These are phyloP conservation scores for Penstemon davidsonii DNA, from an alignment of 257 asterid species.

Conservation along the genomic window DNA sequence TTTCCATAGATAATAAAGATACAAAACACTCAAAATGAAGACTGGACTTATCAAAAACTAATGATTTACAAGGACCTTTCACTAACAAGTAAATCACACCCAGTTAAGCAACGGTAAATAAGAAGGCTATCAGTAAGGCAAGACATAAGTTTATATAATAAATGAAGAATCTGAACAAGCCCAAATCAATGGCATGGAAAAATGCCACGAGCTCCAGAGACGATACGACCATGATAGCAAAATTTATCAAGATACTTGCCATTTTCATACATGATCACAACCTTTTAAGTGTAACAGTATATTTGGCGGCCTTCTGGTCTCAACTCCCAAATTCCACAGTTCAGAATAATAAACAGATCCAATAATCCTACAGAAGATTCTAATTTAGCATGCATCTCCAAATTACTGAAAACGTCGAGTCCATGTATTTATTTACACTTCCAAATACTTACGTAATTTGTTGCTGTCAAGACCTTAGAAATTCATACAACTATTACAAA, in stretches of 20 bases:
- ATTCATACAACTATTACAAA: background rate
- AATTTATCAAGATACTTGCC: background rate
- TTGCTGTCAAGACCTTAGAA: background rate
- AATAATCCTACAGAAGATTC: background rate
- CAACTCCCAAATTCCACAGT: background rate
- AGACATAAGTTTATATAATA: no score
- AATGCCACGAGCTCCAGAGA: no score
- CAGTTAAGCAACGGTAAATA: no score
- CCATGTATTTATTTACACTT: background rate
- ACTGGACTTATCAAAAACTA: no score
- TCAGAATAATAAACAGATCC: background rate
- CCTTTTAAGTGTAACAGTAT: background rate
- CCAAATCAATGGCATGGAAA: no score
- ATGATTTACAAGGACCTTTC: no score
- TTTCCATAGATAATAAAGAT: no score
- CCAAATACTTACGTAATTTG: background rate
- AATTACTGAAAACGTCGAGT: background rate
- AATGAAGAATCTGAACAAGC: no score
- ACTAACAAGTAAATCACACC: no score
- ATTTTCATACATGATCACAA: constrained; percentile 2
- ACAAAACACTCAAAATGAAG: no score
- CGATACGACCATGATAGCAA: no score
- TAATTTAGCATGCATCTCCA: background rate
- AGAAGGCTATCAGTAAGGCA: no score
- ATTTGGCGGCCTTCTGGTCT: background rate